phyloP scores from a whole-genome alignment of 2,329 filamentous ascomycete species.

The Dendryphion nanum region DNA sequence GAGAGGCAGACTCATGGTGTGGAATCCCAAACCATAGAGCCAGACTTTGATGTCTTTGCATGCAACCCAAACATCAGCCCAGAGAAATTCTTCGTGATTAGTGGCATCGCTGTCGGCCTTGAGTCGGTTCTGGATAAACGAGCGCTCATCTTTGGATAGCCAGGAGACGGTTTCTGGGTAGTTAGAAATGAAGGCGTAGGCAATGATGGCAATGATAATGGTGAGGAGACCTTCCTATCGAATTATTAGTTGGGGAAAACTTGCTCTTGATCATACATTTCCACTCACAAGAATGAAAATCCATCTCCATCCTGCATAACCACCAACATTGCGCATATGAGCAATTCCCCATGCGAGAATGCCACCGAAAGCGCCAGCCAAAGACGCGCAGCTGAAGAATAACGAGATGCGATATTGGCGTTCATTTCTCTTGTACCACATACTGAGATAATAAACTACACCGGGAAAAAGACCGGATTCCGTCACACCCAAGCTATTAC shows the following conservation, averaged over 20 bases:
- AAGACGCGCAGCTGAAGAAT: constrained; percentile 58
- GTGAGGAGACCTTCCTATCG: constrained; percentile 37
- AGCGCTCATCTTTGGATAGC: constrained; percentile 52
- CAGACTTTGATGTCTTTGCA: constrained; percentile 47
- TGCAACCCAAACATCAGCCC: constrained; percentile 63
- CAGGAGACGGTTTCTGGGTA: constrained; percentile 62
- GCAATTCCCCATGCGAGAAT: constrained; percentile 59
- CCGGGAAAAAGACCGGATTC: constrained; percentile 41
- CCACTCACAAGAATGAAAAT: constrained; percentile 41
- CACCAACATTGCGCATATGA: constrained; percentile 59
- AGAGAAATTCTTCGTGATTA: constrained; percentile 65
- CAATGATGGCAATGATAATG: constrained; percentile 29
- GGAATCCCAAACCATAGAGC: constrained; percentile 69
- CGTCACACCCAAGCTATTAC: constrained; percentile 28
- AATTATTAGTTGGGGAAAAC: constrained; percentile 3
- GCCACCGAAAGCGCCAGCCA: constrained; percentile 62
- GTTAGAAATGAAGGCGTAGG: constrained; percentile 64
- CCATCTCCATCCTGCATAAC: constrained; percentile 41
- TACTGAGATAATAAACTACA: constrained; percentile 56
- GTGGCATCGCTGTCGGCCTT: constrained; percentile 69
- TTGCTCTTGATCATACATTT: too few species aligned
- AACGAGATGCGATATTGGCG: constrained; percentile 58
- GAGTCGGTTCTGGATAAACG: constrained; percentile 61
- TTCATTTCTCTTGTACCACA: constrained; percentile 63
- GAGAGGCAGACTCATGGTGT: constrained; percentile 64